Base-by-base conservation (phyloP, 352 stramenopile species). In the Phytopythium helicoides region DNA sequence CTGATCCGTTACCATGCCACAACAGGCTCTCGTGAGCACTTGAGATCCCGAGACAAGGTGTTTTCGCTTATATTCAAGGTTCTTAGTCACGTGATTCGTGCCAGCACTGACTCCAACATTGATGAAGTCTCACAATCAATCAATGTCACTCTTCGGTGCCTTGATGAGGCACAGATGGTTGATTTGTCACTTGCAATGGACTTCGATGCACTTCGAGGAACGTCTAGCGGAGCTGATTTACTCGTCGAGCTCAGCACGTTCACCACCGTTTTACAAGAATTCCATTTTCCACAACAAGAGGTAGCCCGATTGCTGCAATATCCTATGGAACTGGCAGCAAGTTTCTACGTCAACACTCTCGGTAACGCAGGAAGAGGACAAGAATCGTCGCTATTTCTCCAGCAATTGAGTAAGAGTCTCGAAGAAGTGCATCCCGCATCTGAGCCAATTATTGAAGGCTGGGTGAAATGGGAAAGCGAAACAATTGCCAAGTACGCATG, bases 271-370 rank as follows among this genome's bases (percentile, higher is more conserved):
- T n/a, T n/a, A n/a, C n/a, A n/a, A n/a, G n/a, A n/a, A n/a, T n/a
- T n/a, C n/a, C n/a, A n/a, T n/a, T n/a, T 14, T 26, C 16, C 3
- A 46, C 47, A n/a, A 23, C 22, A 2, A 14, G 23, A 35, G 19
- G 25, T 56, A 18, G 68, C 61, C 25, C 63, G 58, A 25, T 58
- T 81, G 25, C 52, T 85, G 14, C 73, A 81, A 19, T 73, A 65
- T 25, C 65, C 66, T 14, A 47, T 85, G 7, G 73, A 85, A 38
- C 34, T 82, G 3, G 14, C 78, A 3, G 68, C 75, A 19, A 72
- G 60, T 48, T 68, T 41, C 36, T 72, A 71, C 18, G 54, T 73
- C 5, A 74, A 60, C 52, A 72, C 69, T 22, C 62, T 73, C 16
- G 25, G 48, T 28, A 19, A 10, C 25, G 34, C 44, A 3, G 40